Conservation (phyloP, 2,329 filamentous ascomycete genomes). For the Penicillium olsonii region DNA sequence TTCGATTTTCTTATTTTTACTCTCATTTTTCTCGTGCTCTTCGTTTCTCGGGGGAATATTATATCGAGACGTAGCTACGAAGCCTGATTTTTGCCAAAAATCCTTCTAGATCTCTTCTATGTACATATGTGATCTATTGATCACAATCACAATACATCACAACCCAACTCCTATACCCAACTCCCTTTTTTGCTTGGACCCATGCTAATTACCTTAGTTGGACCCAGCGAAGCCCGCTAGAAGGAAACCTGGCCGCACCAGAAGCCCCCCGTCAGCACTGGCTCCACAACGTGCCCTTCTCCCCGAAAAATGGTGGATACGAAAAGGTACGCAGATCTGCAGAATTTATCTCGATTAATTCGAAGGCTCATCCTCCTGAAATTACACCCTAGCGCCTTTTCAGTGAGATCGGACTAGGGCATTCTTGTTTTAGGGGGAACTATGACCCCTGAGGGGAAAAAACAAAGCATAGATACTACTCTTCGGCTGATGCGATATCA, state of each 20-base stretch:
- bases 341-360: not conserved
- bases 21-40: not conserved
- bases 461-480: constrained; percentile 1
- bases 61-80: not conserved
- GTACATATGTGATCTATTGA: not conserved
- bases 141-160: not conserved
- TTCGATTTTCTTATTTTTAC: constrained; percentile 1
- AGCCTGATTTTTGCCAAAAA: not conserved
- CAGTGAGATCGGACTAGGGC: not conserved
- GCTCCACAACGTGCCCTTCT: constrained; percentile 37
- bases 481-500: not conserved
- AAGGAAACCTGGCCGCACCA: constrained; percentile 36
- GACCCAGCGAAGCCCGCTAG: constrained; percentile 29
- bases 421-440: constrained; percentile 11
- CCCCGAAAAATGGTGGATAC: constrained; percentile 35
- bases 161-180: constrained; percentile 4
- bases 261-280: constrained; percentile 35
- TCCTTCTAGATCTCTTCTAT: constrained; percentile 2
- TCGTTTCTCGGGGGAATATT: not conserved
- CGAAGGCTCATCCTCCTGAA: not conserved
- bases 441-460: constrained; percentile 8
- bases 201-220: constrained; percentile 21
- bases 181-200: constrained; percentile 5
- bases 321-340: constrained; percentile 30
- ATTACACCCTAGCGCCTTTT: not conserved